Conservation (phyloP, 2,329 filamentous ascomycete genomes). For the Alternaria angustiovoidea region DNA sequence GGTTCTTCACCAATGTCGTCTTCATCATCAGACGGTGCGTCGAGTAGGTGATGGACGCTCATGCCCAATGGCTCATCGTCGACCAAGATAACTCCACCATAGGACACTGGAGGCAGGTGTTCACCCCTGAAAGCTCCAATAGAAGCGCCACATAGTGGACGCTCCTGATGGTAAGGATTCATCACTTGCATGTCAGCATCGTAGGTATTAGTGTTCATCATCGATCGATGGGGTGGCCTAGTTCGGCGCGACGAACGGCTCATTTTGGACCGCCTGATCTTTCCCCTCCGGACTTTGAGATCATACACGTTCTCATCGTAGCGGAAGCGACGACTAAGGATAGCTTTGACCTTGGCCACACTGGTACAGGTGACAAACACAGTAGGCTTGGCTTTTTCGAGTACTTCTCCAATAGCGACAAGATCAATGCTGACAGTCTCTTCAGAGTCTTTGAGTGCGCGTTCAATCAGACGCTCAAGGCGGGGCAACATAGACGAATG, state of each 20-base stretch:
- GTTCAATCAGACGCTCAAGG: constrained; percentile 73
- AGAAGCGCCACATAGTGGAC: constrained; percentile 84
- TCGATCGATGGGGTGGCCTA: constrained; percentile 49
- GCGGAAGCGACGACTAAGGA: constrained; percentile 73
- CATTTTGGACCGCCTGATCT: constrained; percentile 69
- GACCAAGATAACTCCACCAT: constrained; percentile 85
- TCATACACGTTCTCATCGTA: constrained; percentile 72
- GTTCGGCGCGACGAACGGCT: constrained; percentile 43
- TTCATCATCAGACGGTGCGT: constrained; percentile 66
- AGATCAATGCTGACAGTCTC: constrained; percentile 83
- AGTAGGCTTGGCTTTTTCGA: constrained; percentile 72
- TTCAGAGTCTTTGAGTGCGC: constrained; percentile 75
- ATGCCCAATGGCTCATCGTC: constrained; percentile 88
- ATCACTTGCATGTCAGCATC: constrained; percentile 54
- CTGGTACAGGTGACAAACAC: constrained; percentile 81
- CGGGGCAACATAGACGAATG: constrained; percentile 75
- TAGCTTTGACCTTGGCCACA: constrained; percentile 74
- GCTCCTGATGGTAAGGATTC: constrained; percentile 80
- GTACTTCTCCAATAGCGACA: constrained; percentile 74
- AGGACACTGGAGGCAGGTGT: constrained; percentile 88
- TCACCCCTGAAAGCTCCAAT: constrained; percentile 90
- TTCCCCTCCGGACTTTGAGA: constrained; percentile 76
- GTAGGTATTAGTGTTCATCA: constrained; percentile 50
- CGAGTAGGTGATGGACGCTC: constrained; percentile 97
- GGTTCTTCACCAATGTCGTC: constrained; percentile 53